Evolutionary conservation across 2,329 filamentous ascomycete species (phyloP), one percentile per base, ranked within the genome.

Genomic region (Alternaria sp.): DNA sequence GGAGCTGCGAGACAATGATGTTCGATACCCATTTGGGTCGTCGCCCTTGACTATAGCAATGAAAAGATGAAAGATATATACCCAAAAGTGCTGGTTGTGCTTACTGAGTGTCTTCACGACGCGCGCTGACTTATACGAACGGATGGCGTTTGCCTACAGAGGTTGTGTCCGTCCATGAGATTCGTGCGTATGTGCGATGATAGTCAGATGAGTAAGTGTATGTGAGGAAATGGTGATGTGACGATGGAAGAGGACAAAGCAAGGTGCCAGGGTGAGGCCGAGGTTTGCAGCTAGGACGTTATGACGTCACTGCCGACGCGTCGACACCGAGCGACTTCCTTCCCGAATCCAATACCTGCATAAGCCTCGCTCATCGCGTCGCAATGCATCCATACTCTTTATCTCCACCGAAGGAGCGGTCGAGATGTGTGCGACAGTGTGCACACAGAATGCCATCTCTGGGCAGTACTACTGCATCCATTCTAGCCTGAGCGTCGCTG

Each of bases 161-260:
- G 2, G 25, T 23, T 17, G 4, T 11, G 8, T 6, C 36, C 1
- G n/a, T 11, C 15, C 36, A 40, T n/a, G 36, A 3, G 12, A 3
- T 6, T 1, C 5, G 4, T 5, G 1, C 4, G 44, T 15, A 4
- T 4, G 17, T 7, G 43, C 6, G 43, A 15, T 2, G 6, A 21
- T 5, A 6, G 4, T 40, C 36, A 40, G 3, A 3, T 25, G 11
- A 1, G 8, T 9, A n/a, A 10, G 4, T 3, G 12, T 0, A 13
- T 19, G 43, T 6, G 10, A 21, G 3, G 3, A 8, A 0, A 1
- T 45, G 5, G 3, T 8, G 43, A 4, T 45, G 43, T 1, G 43
- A 8, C 0, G 43, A 15, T 15, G 11, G 44, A 10, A 46, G 19
- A 46, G 11, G 13, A 23, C 3, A 25, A n/a, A 25, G 13, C 3